Evolutionary conservation across 2,329 filamentous ascomycete genomes (phyloP).

Genomic region (Magnaporthiopsis poae): DNA sequence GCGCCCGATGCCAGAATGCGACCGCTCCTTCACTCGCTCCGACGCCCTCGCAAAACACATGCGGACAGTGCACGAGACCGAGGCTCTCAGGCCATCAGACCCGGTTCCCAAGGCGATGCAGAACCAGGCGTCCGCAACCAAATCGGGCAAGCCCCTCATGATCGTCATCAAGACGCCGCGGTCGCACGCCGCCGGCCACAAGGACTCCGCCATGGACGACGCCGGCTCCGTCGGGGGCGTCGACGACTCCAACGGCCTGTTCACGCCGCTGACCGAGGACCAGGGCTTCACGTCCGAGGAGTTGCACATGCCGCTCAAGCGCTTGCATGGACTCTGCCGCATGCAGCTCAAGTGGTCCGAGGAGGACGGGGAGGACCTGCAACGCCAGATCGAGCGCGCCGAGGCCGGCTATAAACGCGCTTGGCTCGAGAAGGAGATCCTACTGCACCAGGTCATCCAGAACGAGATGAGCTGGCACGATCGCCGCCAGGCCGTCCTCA

Average conservation of each 20-base stretch:
- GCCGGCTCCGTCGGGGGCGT: constrained; percentile 1
- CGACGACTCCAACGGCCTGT: constrained; percentile 43
- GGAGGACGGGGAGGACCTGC: constrained; percentile 54
- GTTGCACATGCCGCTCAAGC: constrained; percentile 46
- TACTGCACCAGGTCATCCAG: constrained; percentile 62
- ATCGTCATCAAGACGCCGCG: constrained; percentile 55
- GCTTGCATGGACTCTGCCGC: constrained; percentile 58
- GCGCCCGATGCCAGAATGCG: constrained; percentile 60
- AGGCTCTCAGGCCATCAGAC: constrained; percentile 73
- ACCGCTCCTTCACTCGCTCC: constrained; percentile 89
- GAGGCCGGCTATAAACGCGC: constrained; percentile 60
- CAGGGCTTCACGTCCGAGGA: constrained; percentile 58
- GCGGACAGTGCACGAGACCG: constrained; percentile 95
- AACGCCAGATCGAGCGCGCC: constrained; percentile 53
- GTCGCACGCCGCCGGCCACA: constrained; percentile 46
- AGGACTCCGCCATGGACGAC: constrained; percentile 31
- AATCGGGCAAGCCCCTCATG: constrained; percentile 43
- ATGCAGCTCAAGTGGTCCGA: constrained; percentile 65
- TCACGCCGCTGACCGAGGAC: constrained; percentile 44
- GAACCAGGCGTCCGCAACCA: constrained; percentile 28
- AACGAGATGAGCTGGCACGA: constrained; percentile 58
- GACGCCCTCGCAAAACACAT: constrained; percentile 96
- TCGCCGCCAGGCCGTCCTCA: constrained; percentile 45
- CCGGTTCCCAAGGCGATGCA: constrained; percentile 63
- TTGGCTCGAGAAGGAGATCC: constrained; percentile 70